Conservation (phyloP, 2,329 filamentous ascomycete genomes). For the Trichoderma sp. region DNA sequence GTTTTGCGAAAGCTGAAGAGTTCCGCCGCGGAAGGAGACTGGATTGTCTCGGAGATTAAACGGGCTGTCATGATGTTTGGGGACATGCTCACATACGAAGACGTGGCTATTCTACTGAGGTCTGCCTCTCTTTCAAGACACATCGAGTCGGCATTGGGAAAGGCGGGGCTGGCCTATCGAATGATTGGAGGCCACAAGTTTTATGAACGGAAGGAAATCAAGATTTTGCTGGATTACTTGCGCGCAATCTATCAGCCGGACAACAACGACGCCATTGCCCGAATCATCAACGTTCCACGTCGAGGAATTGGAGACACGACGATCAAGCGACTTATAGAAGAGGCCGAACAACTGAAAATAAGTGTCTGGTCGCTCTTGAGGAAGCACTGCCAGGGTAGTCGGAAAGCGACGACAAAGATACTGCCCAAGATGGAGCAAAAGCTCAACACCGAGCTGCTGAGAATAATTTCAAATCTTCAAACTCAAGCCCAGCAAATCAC, state of each 20-base stretch:
- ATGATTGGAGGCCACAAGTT: conserved; percentile 93
- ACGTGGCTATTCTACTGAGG: conserved; percentile 85
- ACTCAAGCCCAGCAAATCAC: conserved; percentile 34
- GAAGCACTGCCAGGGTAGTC: conserved; percentile 54
- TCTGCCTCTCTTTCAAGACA: conserved; percentile 80
- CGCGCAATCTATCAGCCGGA: conserved; percentile 80
- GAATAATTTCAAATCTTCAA: conserved; percentile 40
- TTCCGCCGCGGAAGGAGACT: conserved; percentile 74
- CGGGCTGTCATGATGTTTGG: conserved; percentile 71
- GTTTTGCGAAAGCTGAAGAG: conserved; percentile 75
- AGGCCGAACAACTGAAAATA: conserved; percentile 69
- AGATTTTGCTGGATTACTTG: conserved; percentile 83
- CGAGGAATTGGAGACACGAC: conserved; percentile 80
- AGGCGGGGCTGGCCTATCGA: conserved; percentile 79
- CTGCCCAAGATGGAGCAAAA: conserved; percentile 54
- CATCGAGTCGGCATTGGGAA: conserved; percentile 81
- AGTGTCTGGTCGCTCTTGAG: conserved; percentile 75
- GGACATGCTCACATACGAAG: conserved; percentile 68
- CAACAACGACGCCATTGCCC: conserved; percentile 81
- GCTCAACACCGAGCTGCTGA: conserved; percentile 52
- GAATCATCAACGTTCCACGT: conserved; percentile 82
- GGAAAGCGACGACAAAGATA: conserved; percentile 51
- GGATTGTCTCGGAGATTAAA: conserved; percentile 84
- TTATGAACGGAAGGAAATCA: conserved; percentile 89
- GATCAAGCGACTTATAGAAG: conserved; percentile 70